phyloP scores from a whole-genome alignment of 345 rosid genomes.

The Euphorbia pulcherrima region DNA sequence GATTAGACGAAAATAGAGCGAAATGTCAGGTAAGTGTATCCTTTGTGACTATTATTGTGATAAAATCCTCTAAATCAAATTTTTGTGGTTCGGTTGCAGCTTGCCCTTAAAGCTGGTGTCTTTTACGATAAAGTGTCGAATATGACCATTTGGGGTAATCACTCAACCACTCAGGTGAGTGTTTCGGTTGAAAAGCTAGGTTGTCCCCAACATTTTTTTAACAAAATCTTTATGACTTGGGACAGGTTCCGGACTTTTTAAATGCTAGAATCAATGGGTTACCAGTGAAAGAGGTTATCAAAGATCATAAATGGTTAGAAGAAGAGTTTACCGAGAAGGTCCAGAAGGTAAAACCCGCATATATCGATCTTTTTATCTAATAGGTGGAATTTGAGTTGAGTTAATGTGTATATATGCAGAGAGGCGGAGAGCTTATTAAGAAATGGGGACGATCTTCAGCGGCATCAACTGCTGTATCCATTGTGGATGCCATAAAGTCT shows the following conservation, averaged over 20 bases:
- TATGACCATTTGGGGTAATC: slow-evolving; percentile 98
- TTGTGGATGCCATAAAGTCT: slow-evolving; percentile 86
- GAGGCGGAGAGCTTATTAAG: slow-evolving; percentile 89
- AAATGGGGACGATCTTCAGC: slow-evolving; percentile 99
- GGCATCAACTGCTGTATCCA: slow-evolving; percentile 92
- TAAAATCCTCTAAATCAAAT: neutral
- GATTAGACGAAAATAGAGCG: slow-evolving; percentile 94
- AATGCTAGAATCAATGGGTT: slow-evolving; percentile 77
- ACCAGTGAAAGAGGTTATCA: slow-evolving; percentile 89
- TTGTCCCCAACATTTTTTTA: neutral
- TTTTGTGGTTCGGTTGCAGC: slow-evolving; percentile 43
- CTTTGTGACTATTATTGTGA: neutral
- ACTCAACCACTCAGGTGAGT: slow-evolving; percentile 95
- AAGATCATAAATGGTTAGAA: slow-evolving; percentile 90
- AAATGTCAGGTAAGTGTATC: slow-evolving; percentile 74
- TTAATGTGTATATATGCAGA: slow-evolving; percentile 37
- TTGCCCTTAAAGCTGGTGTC: slow-evolving; percentile 91
- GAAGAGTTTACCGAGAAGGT: slow-evolving; percentile 88
- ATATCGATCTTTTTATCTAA: slow-evolving; percentile 1
- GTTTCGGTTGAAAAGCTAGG: neutral
- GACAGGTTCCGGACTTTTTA: slow-evolving; percentile 92
- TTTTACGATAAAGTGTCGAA: slow-evolving; percentile 95
- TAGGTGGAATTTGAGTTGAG: neutral
- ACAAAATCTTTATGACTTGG: slow-evolving; percentile 1
- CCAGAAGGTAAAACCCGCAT: slow-evolving; percentile 55